These are phyloP conservation scores for Gracilaria gracilis DNA, from an alignment of 23 red algal genomes.

Conservation along the genomic window DNA sequence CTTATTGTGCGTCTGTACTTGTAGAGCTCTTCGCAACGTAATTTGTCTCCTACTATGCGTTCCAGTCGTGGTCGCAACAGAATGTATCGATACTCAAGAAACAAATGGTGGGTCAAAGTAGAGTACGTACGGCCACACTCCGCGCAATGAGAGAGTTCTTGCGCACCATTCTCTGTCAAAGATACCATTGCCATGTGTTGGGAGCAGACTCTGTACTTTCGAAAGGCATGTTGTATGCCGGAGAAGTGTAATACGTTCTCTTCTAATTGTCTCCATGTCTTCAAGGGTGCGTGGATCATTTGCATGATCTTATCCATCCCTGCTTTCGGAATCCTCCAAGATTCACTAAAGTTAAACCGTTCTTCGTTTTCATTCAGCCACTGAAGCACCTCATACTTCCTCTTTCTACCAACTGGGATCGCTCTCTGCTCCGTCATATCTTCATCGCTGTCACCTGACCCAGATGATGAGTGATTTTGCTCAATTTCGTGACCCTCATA, in stretches of 20 bases:
- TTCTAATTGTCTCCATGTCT: not conserved
- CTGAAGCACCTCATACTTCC: not conserved
- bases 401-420: not conserved
- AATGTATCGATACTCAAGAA: not conserved
- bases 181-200: not conserved
- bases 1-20: not conserved
- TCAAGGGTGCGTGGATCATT: not conserved
- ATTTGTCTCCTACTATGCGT: not conserved
- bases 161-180: not conserved
- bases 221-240: not conserved
- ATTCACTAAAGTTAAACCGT: not conserved
- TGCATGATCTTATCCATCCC: not conserved
- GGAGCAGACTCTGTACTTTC: not conserved
- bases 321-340: not conserved
- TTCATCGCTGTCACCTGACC: too few species aligned
- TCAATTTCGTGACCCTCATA: too few species aligned
- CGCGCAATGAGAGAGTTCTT: not conserved
- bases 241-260: not conserved
- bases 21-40: constrained; percentile 13
- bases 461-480: not conserved
- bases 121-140: not conserved
- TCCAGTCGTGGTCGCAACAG: not conserved
- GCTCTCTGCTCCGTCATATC: too few species aligned
- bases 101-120: not conserved
- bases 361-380: not conserved